Evolutionary conservation across 495 filamentous ascomycete species (phyloP), one percentile per base, ranked within the genome.

Genomic region (Glarea lozoyensis): DNA sequence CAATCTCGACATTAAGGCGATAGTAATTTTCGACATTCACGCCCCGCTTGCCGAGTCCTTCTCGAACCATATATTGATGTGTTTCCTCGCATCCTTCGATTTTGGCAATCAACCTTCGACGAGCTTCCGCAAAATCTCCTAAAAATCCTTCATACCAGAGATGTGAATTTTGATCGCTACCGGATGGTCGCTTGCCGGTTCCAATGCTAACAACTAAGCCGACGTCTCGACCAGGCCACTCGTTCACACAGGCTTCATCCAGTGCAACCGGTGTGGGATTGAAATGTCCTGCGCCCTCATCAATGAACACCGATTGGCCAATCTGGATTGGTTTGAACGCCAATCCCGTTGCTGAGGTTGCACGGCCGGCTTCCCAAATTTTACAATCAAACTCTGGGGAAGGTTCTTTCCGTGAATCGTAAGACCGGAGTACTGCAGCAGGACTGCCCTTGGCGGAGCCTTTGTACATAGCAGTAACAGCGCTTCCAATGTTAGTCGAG

Each of bases 321-420:
- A 97, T 84, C 49, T 84, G 85, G 29, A 98, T 88, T 0, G 89
- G 86, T 60, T 98, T 98, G 66, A 98, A 98, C 2, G 92, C 93
- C 22, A 93, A 66, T 0, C 84, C 88, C 2, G 86, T 94, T 2
- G 92, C 88, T 38, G 75, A 86, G 2, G 92, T 98, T n/a, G 92
- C 92, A 29, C 93, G 79, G 6, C 92, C 92, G 3, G 92, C 92
- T 61, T 98, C 76, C 92, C 92, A 98, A 40, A 98, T 86, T 11
- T 75, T 93, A 60, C 88, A 94, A 53, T 93, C 79, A 45, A 86
- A 85, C 58, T 93, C 87, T 0, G 89, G 83, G 3, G 86, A 75
- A 0, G 88, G 82, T 60, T 97, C 90, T 60, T 83, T 87, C 48
- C 87, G 76, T 18, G 93, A 96, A 50, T 94, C 89, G 55, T 97